These are phyloP conservation scores for Uncinocarpus reesii DNA, from an alignment of 2,329 filamentous ascomycete genomes.

Conservation along the genomic window DNA sequence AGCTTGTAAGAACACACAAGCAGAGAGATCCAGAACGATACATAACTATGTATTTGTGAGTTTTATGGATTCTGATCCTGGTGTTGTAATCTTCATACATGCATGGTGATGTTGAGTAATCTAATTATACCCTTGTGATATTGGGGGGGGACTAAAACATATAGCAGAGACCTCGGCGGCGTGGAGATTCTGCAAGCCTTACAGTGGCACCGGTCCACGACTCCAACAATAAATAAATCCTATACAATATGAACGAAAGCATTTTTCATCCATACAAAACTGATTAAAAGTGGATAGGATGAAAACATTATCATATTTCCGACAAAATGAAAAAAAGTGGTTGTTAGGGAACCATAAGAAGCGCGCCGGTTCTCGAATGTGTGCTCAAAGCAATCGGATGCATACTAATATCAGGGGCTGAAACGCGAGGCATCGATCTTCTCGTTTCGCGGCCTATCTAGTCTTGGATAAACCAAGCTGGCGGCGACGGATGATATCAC, in stretches of 20 bases:
- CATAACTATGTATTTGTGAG: too few relatives aligned
- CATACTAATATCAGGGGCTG: neutral
- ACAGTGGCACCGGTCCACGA: constrained; percentile 3
- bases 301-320: neutral
- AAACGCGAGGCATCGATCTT: neutral
- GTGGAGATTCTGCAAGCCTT: too few relatives aligned
- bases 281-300: neutral
- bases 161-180: too few relatives aligned
- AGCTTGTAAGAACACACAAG: too few relatives aligned
- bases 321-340: neutral
- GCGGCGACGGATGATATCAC: constrained; percentile 61
- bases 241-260: neutral
- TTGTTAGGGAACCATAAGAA: neutral
- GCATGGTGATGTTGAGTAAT: too few relatives aligned
- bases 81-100: too few relatives aligned
- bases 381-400: neutral
- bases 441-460: constrained; percentile 19
- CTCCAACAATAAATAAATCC: neutral
- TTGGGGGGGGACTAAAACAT: too few relatives aligned
- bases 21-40: too few relatives aligned
- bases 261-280: neutral
- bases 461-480: constrained; percentile 33
- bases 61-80: too few relatives aligned
- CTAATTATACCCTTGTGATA: too few relatives aligned
- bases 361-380: neutral